A percentile compares a stretch with the other conserved stretches of the same genome.
Evolutionary conservation across 2,329 filamentous ascomycete genomes (phyloP).

Genomic region (Epichloe baconii): DNA sequence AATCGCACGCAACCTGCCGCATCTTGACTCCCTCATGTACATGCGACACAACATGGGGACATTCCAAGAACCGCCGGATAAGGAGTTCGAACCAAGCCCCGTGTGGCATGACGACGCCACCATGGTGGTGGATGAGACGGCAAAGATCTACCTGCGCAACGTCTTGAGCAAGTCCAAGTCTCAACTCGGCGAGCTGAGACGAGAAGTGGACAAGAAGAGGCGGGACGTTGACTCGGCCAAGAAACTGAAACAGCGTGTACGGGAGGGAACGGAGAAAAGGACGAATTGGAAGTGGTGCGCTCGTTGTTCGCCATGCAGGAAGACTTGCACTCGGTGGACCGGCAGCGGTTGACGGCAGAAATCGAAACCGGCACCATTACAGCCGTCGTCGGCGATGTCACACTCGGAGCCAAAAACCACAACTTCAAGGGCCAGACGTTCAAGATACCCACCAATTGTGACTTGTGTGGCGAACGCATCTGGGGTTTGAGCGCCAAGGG

Average conservation of each 20-base stretch:
- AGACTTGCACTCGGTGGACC: conserved; percentile 69
- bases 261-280: conserved; percentile 77
- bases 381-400: conserved; percentile 81
- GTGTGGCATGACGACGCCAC: conserved; percentile 90
- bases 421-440: conserved; percentile 99
- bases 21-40: conserved; percentile 96
- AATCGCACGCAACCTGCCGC: conserved; percentile 75
- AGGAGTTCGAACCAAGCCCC: conserved; percentile 83
- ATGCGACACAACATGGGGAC: conserved; percentile 74
- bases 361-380: conserved; percentile 90
- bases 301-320: conserved; percentile 79
- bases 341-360: conserved; percentile 74
- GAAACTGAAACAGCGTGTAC: conserved; percentile 58
- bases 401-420: conserved; percentile 83
- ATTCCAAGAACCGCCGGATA: conserved; percentile 75
- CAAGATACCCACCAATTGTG: conserved; percentile 97
- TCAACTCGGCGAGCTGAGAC: conserved; percentile 64
- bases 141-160: conserved; percentile 85
- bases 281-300: conserved; percentile 74
- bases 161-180: conserved; percentile 82
- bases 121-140: conserved; percentile 76
- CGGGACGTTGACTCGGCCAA: conserved; percentile 73
- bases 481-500: conserved; percentile 96
- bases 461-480: conserved; percentile 89
- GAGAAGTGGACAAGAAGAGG: conserved; percentile 74